These are phyloP conservation scores for Adenanthera pavonina DNA, from an alignment of 306 rosid species.

Conservation along the genomic window DNA sequence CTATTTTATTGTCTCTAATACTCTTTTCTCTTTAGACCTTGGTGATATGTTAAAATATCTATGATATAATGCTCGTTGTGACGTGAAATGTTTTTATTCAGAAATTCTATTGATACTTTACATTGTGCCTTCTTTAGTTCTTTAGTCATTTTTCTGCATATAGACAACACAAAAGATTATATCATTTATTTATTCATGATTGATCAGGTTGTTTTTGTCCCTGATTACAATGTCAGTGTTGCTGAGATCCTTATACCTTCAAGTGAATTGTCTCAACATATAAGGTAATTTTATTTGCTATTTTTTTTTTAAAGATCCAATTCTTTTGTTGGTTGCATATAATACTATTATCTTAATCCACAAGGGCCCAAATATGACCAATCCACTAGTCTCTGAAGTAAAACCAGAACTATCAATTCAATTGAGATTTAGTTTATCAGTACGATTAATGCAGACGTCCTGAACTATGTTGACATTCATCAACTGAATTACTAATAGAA, in stretches of 20 bases:
- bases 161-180: constrained; percentile 16
- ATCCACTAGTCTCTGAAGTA: constrained; percentile 9
- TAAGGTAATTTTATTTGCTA: constrained; percentile 62
- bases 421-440: too few relatives aligned
- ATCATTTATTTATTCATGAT: constrained; percentile 30
- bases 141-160: constrained; percentile 30
- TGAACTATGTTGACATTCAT: not conserved
- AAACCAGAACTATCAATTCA: not conserved
- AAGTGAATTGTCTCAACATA: constrained; percentile 96
- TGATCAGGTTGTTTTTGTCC: constrained; percentile 86
- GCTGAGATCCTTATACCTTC: constrained; percentile 97
- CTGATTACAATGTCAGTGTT: constrained; percentile 95
- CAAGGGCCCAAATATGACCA: not conserved
- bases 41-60: not conserved
- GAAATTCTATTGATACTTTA: not conserved
- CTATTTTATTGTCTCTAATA: constrained; percentile 31
- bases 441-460: not conserved
- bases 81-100: not conserved
- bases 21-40: constrained; percentile 14
- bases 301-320: not conserved
- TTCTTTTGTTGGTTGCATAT: constrained; percentile 27
- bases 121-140: constrained; percentile 6
- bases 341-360: not conserved
- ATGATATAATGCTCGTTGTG: not conserved
- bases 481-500: not conserved